Evolutionary conservation across 164 flowering plant species (phyloP).

Genomic region (Paratinospora sagittata): DNA sequence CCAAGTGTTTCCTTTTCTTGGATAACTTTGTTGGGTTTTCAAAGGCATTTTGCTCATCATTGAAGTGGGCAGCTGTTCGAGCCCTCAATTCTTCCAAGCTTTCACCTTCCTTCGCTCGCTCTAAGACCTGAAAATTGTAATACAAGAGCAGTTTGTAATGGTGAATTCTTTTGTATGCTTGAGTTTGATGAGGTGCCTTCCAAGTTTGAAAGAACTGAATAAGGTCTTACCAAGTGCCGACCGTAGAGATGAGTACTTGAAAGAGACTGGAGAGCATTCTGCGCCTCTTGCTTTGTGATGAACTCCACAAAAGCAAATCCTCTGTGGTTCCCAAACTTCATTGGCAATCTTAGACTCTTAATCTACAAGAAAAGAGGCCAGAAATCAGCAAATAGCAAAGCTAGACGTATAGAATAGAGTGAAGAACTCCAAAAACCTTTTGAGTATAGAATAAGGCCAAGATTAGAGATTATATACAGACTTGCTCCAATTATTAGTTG

Average conservation of each 20-base stretch:
- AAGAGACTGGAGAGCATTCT: constrained; percentile 79
- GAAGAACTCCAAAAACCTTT: too few relatives aligned
- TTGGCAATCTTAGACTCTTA: constrained; percentile 77
- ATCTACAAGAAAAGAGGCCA: constrained; percentile 51
- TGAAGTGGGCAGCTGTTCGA: constrained; percentile 81
- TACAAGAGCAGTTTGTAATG: background rate
- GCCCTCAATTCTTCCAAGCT: constrained; percentile 79
- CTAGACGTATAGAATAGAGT: too few relatives aligned
- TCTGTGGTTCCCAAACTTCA: constrained; percentile 73
- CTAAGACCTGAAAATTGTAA: constrained; percentile 50
- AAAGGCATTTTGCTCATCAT: constrained; percentile 39
- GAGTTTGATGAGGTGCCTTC: background rate
- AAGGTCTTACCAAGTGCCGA: constrained; percentile 73
- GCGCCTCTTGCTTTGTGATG: constrained; percentile 87
- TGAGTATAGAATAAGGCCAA: too few relatives aligned
- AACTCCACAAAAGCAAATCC: constrained; percentile 98
- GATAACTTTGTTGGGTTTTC: constrained; percentile 45
- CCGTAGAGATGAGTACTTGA: constrained; percentile 88
- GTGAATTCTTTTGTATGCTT: background rate
- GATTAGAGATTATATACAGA: too few relatives aligned
- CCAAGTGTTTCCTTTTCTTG: constrained; percentile 60
- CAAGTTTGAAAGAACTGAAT: background rate
- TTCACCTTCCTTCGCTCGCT: constrained; percentile 95
- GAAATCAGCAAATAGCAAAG: too few relatives aligned
- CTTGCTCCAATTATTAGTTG: too few relatives aligned